Conservation (phyloP, 345 rosid species). For the Populus euphratica region DNA sequence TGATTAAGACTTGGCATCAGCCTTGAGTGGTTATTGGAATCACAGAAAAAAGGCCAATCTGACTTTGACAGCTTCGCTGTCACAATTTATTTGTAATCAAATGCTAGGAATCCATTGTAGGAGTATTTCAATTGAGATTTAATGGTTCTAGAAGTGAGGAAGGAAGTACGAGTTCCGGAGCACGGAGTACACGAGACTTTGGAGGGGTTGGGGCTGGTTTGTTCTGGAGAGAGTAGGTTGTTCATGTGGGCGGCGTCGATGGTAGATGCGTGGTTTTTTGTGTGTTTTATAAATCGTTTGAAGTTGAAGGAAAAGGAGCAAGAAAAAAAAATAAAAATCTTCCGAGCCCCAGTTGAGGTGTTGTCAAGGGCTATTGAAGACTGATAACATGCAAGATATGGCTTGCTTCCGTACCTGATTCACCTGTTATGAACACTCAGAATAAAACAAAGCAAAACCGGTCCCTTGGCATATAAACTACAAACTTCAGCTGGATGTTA, state of each 20-base stretch:
- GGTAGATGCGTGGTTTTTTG: background rate
- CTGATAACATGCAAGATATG: background rate
- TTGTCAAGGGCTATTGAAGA: background rate
- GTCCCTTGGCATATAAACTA: background rate
- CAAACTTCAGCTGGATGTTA: background rate
- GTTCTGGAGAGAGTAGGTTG: conserved; percentile 21
- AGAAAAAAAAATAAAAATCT: background rate
- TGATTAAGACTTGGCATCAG: conserved; percentile 27
- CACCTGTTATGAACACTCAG: background rate
- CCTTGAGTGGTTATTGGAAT: conserved; percentile 2
- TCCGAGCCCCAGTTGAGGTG: background rate
- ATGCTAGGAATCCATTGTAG: background rate
- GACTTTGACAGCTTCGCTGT: conserved; percentile 22
- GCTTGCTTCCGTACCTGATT: background rate
- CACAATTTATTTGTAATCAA: conserved; percentile 15
- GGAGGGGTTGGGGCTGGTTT: background rate
- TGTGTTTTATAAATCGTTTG: background rate
- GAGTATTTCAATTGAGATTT: background rate
- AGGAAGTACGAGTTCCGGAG: background rate
- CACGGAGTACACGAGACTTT: background rate
- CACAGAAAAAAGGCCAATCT: conserved; percentile 4
- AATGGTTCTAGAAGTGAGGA: conserved; percentile 22
- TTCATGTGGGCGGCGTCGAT: conserved; percentile 35
- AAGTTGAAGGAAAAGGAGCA: background rate
- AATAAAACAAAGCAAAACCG: background rate